Conservation (phyloP, 345 rosid species). For the Trapa incisa region DNA sequence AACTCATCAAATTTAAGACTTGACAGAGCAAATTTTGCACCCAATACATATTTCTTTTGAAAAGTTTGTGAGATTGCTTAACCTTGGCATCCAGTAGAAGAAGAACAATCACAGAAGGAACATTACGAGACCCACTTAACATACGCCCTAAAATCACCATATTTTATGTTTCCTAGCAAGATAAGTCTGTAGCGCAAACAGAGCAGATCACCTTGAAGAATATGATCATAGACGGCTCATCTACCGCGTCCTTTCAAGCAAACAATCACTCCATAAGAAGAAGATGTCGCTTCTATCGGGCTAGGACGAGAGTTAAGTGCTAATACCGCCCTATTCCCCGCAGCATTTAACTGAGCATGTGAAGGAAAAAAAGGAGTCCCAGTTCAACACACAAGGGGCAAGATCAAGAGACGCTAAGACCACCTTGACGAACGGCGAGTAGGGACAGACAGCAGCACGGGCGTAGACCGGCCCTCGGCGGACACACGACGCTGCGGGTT, state of each 20-base stretch:
- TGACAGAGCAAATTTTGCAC: not conserved
- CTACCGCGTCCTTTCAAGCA: not conserved
- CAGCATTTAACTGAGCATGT: not conserved
- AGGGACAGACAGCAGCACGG: constrained; percentile 17
- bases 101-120: not conserved
- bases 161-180: no score
- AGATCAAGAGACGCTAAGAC: not conserved
- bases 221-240: not conserved
- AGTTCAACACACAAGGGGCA: not conserved
- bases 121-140: not conserved
- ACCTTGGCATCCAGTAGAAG: not conserved
- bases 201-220: no score
- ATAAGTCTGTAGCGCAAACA: no score
- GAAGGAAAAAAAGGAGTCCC: not conserved
- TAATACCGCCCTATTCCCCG: not conserved
- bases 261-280: not conserved
- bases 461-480: constrained; percentile 8
- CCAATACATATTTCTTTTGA: not conserved
- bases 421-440: constrained; percentile 73
- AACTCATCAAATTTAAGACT: no score
- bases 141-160: not conserved
- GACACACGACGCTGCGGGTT: constrained; percentile 6
- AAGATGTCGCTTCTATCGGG: not conserved
- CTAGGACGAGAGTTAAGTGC: not conserved
- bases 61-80: not conserved